A percentile compares a stretch with the other conserved stretches of the same genome.
Evolutionary conservation across 1,139 yeast genomes (phyloP).

Genomic region (Diutina catenulata): DNA sequence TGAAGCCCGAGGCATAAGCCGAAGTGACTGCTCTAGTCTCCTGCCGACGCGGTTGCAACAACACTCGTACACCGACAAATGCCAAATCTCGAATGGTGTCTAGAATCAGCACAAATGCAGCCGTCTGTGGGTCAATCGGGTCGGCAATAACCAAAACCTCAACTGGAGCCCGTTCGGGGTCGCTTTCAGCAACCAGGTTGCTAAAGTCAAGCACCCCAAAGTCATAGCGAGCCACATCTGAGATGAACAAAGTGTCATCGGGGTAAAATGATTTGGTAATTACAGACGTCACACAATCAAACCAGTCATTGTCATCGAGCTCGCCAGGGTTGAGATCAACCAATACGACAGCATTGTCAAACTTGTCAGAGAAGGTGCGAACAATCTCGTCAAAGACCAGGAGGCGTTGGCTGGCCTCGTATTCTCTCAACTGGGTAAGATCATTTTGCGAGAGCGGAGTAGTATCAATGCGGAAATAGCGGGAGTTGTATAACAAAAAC

Average conservation of each 20-base stretch:
- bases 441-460: constrained; percentile 13
- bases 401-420: constrained; percentile 26
- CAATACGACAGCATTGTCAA: constrained; percentile 12
- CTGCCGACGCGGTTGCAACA: constrained; percentile 43
- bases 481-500: constrained; percentile 28
- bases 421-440: constrained; percentile 19
- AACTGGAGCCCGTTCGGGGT: constrained; percentile 16
- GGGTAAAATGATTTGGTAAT: constrained; percentile 35
- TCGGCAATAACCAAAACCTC: constrained; percentile 54
- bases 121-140: constrained; percentile 63
- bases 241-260: constrained; percentile 22
- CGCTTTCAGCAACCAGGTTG: constrained; percentile 17
- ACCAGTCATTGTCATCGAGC: constrained; percentile 26
- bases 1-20: neutral
- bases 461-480: constrained; percentile 24
- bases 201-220: constrained; percentile 24
- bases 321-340: constrained; percentile 14
- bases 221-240: constrained; percentile 30
- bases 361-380: constrained; percentile 19
- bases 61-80: constrained; percentile 40
- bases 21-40: neutral
- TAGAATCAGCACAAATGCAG: constrained; percentile 37
- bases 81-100: constrained; percentile 29
- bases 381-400: constrained; percentile 19
- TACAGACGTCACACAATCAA: constrained; percentile 31